Base-by-base conservation (phyloP, 257 asterid species). In the Euphrasia confusa region DNA sequence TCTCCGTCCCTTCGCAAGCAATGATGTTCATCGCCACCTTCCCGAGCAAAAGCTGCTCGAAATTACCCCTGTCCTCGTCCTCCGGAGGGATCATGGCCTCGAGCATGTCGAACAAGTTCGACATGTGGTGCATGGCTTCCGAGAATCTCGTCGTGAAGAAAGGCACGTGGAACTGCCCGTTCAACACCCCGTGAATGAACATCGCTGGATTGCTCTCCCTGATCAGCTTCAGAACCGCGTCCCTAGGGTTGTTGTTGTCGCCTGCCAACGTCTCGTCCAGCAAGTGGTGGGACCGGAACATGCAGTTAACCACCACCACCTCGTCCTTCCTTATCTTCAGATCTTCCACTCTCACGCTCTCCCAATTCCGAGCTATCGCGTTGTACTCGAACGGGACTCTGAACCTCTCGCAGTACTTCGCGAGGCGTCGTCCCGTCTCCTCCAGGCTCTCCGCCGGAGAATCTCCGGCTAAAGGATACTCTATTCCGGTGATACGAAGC, bases 1-100 rank as follows among this genome's bases (percentile, higher is more conserved):
- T 71, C 79, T 78, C 82, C 39, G 72, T 71, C 33, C 87, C 84
- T 30, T 81, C 87, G 8, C 87, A 81, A 3, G 87, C 84, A 7
- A 81, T 68, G 0, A 70, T 68, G 17, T 78, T 81, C 75, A 69
- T 74, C 0, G 54, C 70, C 3, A 73, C 80, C 50, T 60, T 75
- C 12, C 80, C 84, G 2, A 63, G 68, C 5, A 71, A 50, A 66
- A 76, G 77, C 68, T 72, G 84, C 52, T 45, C 17, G 1, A 58
- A 78, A 13, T 64, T 50, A n/a, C 64, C 44, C 66, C 87, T 61
- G 53, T 72, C 48, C n/a, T 49, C 67, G 14, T 76, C 78, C 9
- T 78, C 80, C 9, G 70, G 56, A 0, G 62, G 15, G 24, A 78
- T 4, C 0, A 77, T 61, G 0, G 81, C 79, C 69, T 81, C 87